Conservation (phyloP, 192 early-diverging fungal species). For the Coemansia sp. region DNA sequence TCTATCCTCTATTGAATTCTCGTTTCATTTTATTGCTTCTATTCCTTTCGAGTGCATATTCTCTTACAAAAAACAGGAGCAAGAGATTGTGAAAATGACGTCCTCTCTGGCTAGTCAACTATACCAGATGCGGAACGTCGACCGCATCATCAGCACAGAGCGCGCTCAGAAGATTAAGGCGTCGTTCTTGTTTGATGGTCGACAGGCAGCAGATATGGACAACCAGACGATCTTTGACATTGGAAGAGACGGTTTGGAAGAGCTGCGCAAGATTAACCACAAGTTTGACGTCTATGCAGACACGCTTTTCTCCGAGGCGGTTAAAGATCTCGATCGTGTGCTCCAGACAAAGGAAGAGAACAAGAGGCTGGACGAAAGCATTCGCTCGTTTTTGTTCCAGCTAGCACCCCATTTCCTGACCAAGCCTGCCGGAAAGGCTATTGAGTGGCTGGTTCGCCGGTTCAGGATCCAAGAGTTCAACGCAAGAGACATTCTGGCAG, state of each 20-base stretch:
- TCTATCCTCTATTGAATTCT: background rate
- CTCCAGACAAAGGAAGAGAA: slow-evolving; percentile 81
- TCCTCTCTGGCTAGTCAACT: slow-evolving; percentile 68
- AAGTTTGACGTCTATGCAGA: slow-evolving; percentile 66
- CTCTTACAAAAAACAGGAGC: background rate
- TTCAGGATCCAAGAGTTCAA: slow-evolving; percentile 87
- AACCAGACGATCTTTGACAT: slow-evolving; percentile 83
- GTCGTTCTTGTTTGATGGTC: slow-evolving; percentile 79
- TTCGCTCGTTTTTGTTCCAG: slow-evolving; percentile 70
- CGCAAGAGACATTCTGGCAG: slow-evolving; percentile 70
- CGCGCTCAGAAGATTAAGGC: slow-evolving; percentile 60
- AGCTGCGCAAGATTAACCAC: slow-evolving; percentile 67
- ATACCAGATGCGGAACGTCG: slow-evolving; percentile 61
- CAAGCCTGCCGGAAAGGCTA: slow-evolving; percentile 79
- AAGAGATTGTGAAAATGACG: slow-evolving; percentile 41
- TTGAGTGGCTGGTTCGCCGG: slow-evolving; percentile 92
- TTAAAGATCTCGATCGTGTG: slow-evolving; percentile 77
- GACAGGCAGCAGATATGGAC: slow-evolving; percentile 87
- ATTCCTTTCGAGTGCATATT: background rate
- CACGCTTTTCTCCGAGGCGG: slow-evolving; percentile 78
- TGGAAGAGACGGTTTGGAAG: slow-evolving; percentile 74
- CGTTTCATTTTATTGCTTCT: background rate
- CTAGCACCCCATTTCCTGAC: slow-evolving; percentile 83
- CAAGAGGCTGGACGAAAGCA: slow-evolving; percentile 71
- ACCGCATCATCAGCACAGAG: slow-evolving; percentile 60